Conservation (phyloP, 2,329 filamentous ascomycete species). For the Penicillium oxalicum region DNA sequence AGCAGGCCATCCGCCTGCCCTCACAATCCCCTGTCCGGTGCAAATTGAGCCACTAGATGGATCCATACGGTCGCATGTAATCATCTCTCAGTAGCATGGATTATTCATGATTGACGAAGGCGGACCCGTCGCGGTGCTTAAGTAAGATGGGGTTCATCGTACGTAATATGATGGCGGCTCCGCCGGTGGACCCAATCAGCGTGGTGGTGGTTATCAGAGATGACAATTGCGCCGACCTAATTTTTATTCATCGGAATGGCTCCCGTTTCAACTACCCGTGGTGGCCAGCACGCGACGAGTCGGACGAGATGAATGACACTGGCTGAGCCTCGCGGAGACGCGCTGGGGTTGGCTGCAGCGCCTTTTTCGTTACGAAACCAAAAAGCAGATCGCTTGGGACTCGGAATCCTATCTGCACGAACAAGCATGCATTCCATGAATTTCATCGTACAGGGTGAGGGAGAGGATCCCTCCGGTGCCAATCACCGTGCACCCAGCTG, state of each 20-base stretch:
- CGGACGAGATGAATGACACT: neutral
- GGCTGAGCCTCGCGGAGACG: neutral
- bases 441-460: no score
- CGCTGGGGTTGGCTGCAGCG: neutral
- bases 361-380: conserved; percentile 20
- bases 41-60: no score
- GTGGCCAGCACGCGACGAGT: no score
- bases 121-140: neutral
- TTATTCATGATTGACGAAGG: no score
- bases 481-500: no score
- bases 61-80: no score
- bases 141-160: conserved; percentile 15
- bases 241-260: conserved; percentile 6
- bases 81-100: no score
- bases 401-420: neutral
- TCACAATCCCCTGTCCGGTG: no score
- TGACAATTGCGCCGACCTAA: conserved; percentile 20
- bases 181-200: conserved; percentile 26
- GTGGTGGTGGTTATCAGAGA: conserved; percentile 24
- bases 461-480: no score
- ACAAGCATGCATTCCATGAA: neutral
- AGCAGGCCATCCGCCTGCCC: no score
- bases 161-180: conserved; percentile 29
- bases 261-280: neutral
- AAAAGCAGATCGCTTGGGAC: conserved; percentile 19